Evolutionary conservation across 2,329 filamentous ascomycete genomes (phyloP).

Genomic region (Podosphaera fusca): DNA sequence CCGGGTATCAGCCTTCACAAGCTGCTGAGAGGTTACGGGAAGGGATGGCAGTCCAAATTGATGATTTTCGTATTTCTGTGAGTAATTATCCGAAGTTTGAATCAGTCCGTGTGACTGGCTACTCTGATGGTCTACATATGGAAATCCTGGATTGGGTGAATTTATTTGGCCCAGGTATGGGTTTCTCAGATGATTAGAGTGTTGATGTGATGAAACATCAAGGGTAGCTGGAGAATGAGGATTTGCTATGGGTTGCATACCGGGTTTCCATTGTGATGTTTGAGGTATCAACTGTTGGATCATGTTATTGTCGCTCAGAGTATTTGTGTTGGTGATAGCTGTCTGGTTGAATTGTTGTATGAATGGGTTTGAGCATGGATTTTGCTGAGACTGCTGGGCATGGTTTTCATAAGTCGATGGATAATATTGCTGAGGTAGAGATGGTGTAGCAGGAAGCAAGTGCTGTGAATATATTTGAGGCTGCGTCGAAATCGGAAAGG

Average conservation of each 20-base stretch:
- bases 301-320: conserved; percentile 20
- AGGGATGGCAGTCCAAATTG: conserved; percentile 10
- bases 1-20: conserved; percentile 38
- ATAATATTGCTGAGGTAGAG: conserved; percentile 14
- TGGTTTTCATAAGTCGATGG: conserved; percentile 13
- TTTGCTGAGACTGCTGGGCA: conserved; percentile 9
- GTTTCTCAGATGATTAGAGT: conserved; percentile 8
- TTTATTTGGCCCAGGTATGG: conserved; percentile 8
- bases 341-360: conserved; percentile 10
- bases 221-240: conserved; percentile 11
- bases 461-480: conserved; percentile 17
- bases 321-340: conserved; percentile 11
- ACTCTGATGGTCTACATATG: conserved; percentile 2
- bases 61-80: not conserved
- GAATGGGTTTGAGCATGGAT: conserved; percentile 13
- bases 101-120: not conserved
- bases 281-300: conserved; percentile 14
- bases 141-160: conserved; percentile 5
- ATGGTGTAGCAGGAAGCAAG: conserved; percentile 15
- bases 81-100: not conserved
- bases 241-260: conserved; percentile 17
- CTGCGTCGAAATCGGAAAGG: conserved; percentile 20
- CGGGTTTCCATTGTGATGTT: conserved; percentile 10
- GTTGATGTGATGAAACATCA: conserved; percentile 6
- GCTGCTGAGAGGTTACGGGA: conserved; percentile 20